These are phyloP conservation scores for Plasmodium malariae DNA, from an alignment of 169 alveolate species.

Conservation along the genomic window DNA sequence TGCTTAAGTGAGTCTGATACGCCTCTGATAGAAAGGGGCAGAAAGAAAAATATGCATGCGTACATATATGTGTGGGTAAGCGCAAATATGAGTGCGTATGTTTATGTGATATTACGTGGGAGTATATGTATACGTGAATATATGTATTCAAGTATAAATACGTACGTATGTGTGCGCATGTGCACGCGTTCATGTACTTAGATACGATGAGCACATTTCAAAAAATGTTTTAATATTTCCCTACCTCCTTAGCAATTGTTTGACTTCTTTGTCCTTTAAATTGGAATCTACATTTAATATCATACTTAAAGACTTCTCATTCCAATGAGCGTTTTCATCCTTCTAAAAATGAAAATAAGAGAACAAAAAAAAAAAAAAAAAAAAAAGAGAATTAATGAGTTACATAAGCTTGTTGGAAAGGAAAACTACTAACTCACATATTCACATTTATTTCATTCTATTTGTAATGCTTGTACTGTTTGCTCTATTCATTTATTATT, in stretches of 20 bases:
- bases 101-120: too few relatives aligned
- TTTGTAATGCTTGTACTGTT: too few relatives aligned
- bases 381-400: too few relatives aligned
- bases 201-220: too few relatives aligned
- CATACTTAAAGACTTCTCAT: constrained; percentile 37
- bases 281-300: constrained; percentile 49
- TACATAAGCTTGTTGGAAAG: not conserved
- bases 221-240: too few relatives aligned
- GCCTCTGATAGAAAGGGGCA: constrained; percentile 15
- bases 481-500: not conserved
- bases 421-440: too few relatives aligned
- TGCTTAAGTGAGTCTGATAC: constrained; percentile 62
- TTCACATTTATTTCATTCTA: too few relatives aligned
- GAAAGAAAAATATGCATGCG: not conserved
- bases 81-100: not conserved
- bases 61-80: not conserved
- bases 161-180: not conserved
- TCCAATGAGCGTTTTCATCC: constrained; percentile 63
- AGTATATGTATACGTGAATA: not conserved
- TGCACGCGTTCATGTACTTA: not conserved
- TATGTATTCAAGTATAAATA: not conserved
- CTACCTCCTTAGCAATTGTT: constrained; percentile 49
- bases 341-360: constrained; percentile 5
- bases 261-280: constrained; percentile 54
- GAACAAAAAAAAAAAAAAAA: not conserved